A percentile compares a stretch with the other conserved stretches of the same genome.
Conservation (phyloP, 345 rosid genomes). For the Viola odorata region DNA sequence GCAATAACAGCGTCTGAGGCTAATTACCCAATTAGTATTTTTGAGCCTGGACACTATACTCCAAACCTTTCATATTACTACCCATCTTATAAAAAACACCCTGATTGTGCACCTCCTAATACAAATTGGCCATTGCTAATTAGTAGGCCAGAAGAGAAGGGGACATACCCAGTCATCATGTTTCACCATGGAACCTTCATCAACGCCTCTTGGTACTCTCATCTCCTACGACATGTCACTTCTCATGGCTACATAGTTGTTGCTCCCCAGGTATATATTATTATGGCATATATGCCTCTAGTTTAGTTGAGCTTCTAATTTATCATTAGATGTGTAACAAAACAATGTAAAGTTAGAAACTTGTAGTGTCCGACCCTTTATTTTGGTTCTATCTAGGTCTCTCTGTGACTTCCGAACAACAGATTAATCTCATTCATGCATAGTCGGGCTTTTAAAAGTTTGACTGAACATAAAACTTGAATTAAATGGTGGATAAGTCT, state of each 20-base stretch:
- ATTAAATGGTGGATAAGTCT: too few species aligned
- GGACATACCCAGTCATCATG: conserved; percentile 30
- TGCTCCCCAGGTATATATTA: conserved; percentile 39
- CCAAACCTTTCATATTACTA: background rate
- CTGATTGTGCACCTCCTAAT: conserved; percentile 24
- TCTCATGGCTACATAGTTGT: conserved; percentile 45
- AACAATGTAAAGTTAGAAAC: too few species aligned
- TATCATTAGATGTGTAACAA: background rate
- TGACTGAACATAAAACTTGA: too few species aligned
- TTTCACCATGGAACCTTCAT: conserved; percentile 36
- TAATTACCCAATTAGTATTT: background rate
- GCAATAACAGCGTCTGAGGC: background rate
- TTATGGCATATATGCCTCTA: background rate
- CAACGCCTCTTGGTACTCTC: conserved; percentile 22
- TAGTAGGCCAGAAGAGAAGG: conserved; percentile 20
- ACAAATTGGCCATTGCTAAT: conserved; percentile 29
- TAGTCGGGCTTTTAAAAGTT: too few species aligned
- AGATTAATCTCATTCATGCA: too few species aligned
- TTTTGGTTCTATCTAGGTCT: too few species aligned
- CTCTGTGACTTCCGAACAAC: too few species aligned
- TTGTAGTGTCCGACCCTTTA: too few species aligned
- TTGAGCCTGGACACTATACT: conserved; percentile 6
- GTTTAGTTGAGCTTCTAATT: background rate
- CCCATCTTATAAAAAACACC: background rate
- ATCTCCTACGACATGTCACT: conserved; percentile 27